Percentiles rank a stretch among this genome's conserved stretches.
Conservation (phyloP, 2,329 filamentous ascomycete species). For the Botrytis porri region DNA sequence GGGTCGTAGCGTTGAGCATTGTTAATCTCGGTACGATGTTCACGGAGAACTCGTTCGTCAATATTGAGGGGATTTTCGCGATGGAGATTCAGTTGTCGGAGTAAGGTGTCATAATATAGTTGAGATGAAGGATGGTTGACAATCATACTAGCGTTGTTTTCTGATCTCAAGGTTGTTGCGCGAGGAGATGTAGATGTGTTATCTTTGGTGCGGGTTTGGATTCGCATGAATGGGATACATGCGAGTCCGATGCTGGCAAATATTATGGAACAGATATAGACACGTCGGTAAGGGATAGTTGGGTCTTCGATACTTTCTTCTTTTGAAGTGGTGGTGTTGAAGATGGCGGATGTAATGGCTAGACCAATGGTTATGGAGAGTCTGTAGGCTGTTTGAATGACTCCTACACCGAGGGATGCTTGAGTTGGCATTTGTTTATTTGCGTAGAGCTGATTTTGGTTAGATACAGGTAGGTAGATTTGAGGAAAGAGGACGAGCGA, state of each 20-base stretch:
- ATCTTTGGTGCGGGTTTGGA: conserved; percentile 43
- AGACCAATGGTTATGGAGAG: conserved; percentile 52
- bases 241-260: conserved; percentile 45
- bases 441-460: conserved; percentile 58
- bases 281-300: conserved; percentile 48
- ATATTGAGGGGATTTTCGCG: not conserved
- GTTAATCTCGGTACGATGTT: not conserved
- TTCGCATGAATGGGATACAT: conserved; percentile 50
- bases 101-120: not conserved
- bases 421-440: conserved; percentile 59
- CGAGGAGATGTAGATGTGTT: not conserved
- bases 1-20: conserved; percentile 2
- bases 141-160: not conserved
- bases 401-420: conserved; percentile 63
- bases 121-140: not conserved
- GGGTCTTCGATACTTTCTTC: conserved; percentile 41
- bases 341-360: conserved; percentile 60
- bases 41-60: not conserved
- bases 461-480: not conserved
- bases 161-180: not conserved
- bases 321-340: conserved; percentile 26
- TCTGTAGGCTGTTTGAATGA: conserved; percentile 62
- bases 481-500: not conserved
- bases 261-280: conserved; percentile 50
- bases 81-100: not conserved